These are phyloP conservation scores for Isabelozyma heimii DNA, from an alignment of 805 yeast genomes.

Conservation along the genomic window DNA sequence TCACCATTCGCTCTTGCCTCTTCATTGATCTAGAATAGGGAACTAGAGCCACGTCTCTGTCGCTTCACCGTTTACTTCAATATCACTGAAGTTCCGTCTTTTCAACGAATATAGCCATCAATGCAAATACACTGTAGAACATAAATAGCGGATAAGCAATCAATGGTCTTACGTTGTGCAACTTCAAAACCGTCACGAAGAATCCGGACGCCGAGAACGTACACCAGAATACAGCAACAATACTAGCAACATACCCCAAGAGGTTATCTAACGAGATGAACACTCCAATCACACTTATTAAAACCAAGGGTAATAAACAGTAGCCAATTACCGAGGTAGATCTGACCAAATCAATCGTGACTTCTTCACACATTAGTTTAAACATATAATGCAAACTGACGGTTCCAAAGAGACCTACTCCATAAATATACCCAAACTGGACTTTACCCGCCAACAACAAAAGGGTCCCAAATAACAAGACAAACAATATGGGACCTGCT, in stretches of 20 bases:
- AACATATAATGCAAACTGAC: constrained; percentile 79
- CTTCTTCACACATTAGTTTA: constrained; percentile 76
- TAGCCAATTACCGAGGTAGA: constrained; percentile 94
- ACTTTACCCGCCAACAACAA: constrained; percentile 86
- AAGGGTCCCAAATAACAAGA: constrained; percentile 80
- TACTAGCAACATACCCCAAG: constrained; percentile 68
- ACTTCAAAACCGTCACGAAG: constrained; percentile 78
- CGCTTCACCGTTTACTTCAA: too few relatives aligned
- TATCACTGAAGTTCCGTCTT: constrained; percentile 13
- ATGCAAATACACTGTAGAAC: constrained; percentile 90
- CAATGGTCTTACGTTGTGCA: constrained; percentile 81
- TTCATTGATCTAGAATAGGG: too few relatives aligned
- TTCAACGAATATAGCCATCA: constrained; percentile 86
- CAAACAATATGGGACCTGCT: constrained; percentile 93
- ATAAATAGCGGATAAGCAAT: constrained; percentile 91
- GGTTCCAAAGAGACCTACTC: constrained; percentile 91
- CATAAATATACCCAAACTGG: constrained; percentile 95
- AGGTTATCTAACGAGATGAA: constrained; percentile 65
- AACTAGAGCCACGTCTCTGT: too few relatives aligned
- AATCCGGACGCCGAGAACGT: constrained; percentile 92
- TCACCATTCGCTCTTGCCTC: too few relatives aligned
- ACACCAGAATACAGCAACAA: constrained; percentile 79
- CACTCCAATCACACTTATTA: constrained; percentile 70
- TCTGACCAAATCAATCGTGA: constrained; percentile 55
- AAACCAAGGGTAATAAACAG: constrained; percentile 86